Evolutionary conservation across 345 rosid species (phyloP).

Genomic region (Cardiospermum halicacabum): DNA sequence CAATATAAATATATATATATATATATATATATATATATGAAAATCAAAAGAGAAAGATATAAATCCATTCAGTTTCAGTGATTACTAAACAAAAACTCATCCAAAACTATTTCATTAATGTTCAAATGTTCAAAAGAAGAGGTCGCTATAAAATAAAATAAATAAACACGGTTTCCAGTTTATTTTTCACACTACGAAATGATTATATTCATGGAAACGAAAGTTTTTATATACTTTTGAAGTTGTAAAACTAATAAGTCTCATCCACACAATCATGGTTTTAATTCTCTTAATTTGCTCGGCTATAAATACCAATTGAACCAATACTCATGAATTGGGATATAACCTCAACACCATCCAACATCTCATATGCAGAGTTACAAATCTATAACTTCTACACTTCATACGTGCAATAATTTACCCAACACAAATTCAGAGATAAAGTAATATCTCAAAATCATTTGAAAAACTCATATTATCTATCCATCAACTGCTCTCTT

Average conservation of each 20-base stretch:
- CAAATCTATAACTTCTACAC: constrained; percentile 80
- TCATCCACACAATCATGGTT: constrained; percentile 32
- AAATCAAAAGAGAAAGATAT: too few species aligned
- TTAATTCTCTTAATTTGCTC: constrained; percentile 37
- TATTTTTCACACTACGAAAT: constrained; percentile 48
- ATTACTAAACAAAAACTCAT: too few species aligned
- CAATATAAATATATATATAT: too few species aligned
- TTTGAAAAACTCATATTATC: too few species aligned
- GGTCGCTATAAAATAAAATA: too few species aligned
- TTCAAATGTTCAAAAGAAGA: too few species aligned
- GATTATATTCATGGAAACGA: constrained; percentile 69
- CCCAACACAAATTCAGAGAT: too few species aligned
- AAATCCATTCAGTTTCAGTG: too few species aligned
- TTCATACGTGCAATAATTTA: constrained; percentile 53
- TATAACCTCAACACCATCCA: constrained; percentile 49
- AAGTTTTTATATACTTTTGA: constrained; percentile 67
- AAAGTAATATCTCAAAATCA: too few species aligned
- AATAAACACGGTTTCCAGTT: too few species aligned
- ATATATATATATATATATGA: too few species aligned
- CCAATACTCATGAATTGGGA: constrained; percentile 51
- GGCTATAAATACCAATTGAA: constrained; percentile 39
- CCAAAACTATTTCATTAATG: too few species aligned
- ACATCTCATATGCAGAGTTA: constrained; percentile 49
- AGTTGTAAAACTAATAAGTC: constrained; percentile 54
- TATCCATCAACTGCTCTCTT: constrained; percentile 71